phyloP scores from a whole-genome alignment of 179 eudicot species.

The Heliamphora pulchella region DNA sequence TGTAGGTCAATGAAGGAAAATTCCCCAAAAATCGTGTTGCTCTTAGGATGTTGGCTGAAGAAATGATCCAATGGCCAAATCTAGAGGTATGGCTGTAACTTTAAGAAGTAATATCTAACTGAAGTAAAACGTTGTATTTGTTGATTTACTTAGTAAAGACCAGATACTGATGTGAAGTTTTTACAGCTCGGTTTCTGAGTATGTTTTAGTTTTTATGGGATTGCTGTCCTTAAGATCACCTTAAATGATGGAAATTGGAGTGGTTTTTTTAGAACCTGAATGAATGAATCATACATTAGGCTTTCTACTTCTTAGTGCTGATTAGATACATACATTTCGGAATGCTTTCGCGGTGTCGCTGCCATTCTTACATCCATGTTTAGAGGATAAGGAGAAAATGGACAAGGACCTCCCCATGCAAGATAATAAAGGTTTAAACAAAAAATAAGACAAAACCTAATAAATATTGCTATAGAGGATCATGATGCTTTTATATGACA shows the following conservation, averaged over 20 bases:
- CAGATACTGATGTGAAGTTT: neutral
- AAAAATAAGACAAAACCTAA: too few species aligned
- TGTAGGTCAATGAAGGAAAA: slow-evolving; percentile 83
- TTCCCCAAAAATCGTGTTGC: slow-evolving; percentile 60
- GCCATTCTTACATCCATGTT: too few species aligned
- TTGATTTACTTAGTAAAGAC: too few species aligned
- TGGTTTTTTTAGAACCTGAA: neutral
- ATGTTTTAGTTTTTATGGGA: neutral
- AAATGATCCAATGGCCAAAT: slow-evolving; percentile 86
- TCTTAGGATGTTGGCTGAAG: slow-evolving; percentile 75
- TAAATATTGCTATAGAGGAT: too few species aligned
- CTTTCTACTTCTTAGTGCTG: neutral
- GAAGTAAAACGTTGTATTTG: neutral
- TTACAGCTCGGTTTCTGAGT: neutral
- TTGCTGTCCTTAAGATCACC: neutral
- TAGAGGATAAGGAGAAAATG: too few species aligned
- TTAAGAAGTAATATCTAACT: neutral
- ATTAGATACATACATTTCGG: too few species aligned
- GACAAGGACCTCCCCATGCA: too few species aligned
- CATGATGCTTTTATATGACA: too few species aligned
- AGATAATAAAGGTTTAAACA: too few species aligned
- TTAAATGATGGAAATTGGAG: neutral
- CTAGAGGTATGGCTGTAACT: slow-evolving; percentile 52
- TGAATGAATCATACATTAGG: neutral
- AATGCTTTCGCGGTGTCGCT: too few species aligned